Base-by-base conservation (phyloP, 148 eudicot species). In the Limonium bicolor region DNA sequence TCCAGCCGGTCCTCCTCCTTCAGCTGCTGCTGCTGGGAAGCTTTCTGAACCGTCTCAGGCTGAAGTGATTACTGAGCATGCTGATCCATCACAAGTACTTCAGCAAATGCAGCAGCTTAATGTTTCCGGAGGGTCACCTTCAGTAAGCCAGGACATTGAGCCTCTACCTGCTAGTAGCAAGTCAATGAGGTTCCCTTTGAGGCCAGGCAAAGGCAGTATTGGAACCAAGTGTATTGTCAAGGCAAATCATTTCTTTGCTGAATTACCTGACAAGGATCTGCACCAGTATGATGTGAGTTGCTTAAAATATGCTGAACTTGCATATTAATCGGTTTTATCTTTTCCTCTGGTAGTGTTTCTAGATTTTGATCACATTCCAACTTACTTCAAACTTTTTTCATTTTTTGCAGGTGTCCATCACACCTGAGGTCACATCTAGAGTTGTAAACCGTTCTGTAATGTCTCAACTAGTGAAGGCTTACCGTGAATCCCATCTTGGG, bases 171-270 rank as follows among this genome's bases (percentile, higher is more conserved):
- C 56, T 41, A 84, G 95, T 17, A 80, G 93, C 69, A 84, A 90
- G 65, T 63, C 95, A 23, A 41, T 90, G 58, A 61, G 81, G 58
- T 90, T 77, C 46, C 97, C 97, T 32, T 68, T 62, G 17, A 80
- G 97, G 17, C 97, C 97, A n/a, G 97, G 97, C 5, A 74, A 77
- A 65, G 97, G 97, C 12, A 77, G 60, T 51, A 44, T 46, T 42
- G 97, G 97, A 9, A 37, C 9, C 22, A 69, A 47, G 53, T 77
- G 92, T 28, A 63, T 84, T 33, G 97, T 90, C 28, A 90, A 85
- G 60, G 97, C 97, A 18, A 88, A 88, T 46, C 97, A 88, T 60
- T 88, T 88, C 47, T 80, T 83, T 47, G 97, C 94, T 36, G 87
- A 77, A 51, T 54, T 90, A 24, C 93, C 97, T 0, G 95, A 90